Evolutionary conservation across 495 filamentous ascomycete genomes (phyloP).

Genomic region (Aspergillus cavernicola): DNA sequence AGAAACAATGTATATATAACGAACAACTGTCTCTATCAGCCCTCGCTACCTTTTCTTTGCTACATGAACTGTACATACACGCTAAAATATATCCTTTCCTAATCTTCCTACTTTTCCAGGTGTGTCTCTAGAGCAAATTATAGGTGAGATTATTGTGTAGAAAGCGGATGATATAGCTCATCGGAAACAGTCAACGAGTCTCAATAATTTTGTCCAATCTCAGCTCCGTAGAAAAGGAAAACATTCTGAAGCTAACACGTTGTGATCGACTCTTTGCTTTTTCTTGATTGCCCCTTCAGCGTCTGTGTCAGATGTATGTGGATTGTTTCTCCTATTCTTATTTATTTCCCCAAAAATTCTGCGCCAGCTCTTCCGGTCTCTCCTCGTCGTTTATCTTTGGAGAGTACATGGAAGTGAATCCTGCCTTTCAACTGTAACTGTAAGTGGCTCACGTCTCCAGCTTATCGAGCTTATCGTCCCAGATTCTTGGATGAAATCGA

Average conservation of each 20-base stretch:
- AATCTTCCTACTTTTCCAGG: not conserved
- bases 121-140: too few species aligned
- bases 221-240: too few species aligned
- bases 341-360: too few species aligned
- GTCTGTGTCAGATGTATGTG: too few species aligned
- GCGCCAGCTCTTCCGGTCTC: not conserved
- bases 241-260: too few species aligned
- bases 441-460: slow-evolving; percentile 2
- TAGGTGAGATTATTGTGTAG: too few species aligned
- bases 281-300: not conserved
- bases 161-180: too few species aligned
- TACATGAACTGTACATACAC: slow-evolving; percentile 9
- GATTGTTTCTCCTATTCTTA: too few species aligned
- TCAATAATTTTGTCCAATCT: too few species aligned
- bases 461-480: slow-evolving; percentile 8
- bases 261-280: not conserved
- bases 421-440: not conserved
- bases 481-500: too few species aligned
- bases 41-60: not conserved
- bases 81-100: not conserved
- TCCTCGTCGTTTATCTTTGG: not conserved
- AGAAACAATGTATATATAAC: slow-evolving; percentile 13
- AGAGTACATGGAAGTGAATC: not conserved
- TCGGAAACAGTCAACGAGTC: too few species aligned
- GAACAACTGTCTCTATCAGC: not conserved